Base-by-base conservation (phyloP, 805 yeast species). In the Pachysolen tannophilus region DNA sequence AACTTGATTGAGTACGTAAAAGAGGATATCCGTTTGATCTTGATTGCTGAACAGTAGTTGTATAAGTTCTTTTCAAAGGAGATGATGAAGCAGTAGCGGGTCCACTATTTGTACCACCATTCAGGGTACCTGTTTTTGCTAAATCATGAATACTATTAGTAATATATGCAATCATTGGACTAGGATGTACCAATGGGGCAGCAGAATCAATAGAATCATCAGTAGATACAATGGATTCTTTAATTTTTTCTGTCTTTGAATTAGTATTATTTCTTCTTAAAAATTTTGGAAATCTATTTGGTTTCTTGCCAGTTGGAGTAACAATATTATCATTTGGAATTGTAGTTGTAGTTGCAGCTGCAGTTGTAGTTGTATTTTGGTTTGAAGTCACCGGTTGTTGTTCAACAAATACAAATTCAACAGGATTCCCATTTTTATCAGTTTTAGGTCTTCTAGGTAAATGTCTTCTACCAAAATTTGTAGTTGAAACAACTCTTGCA, bases 391-490 rank as follows among this genome's bases (percentile, higher is more conserved):
- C n/a, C 11, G 47, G 47, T 8, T 42, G 37, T 6, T 42, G 35
- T 32, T 58, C 59, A 15, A 58, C 61, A 44, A 57, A 58, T 17
- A 54, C 39, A 35, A 56, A 58, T 37, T 55, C 57, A 20, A 46
- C 28, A 4, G 60, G 59, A 13, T 43, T 45, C 0, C 61, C 61
- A 27, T 52, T 50, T 40, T 55, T 53, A 30, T 42, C 50, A 8
- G 49, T 45, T 39, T 52, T 55, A 3, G 63, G 61, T 35, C 56
- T 52, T 26, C 38, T 36, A 17, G 41, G 42, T 13, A 35, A 52
- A 37, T 25, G 43, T 46, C 18, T 51, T 45, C 37, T 49, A 50
- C n/a, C n/a, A n/a, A n/a, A n/a, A n/a, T n/a, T n/a, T n/a, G n/a
- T n/a, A n/a, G n/a, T n/a, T n/a, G 28, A 27, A 9, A 15, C 24